These are phyloP conservation scores for Collariella sp. DNA, from an alignment of 495 filamentous ascomycete genomes.

Conservation along the genomic window DNA sequence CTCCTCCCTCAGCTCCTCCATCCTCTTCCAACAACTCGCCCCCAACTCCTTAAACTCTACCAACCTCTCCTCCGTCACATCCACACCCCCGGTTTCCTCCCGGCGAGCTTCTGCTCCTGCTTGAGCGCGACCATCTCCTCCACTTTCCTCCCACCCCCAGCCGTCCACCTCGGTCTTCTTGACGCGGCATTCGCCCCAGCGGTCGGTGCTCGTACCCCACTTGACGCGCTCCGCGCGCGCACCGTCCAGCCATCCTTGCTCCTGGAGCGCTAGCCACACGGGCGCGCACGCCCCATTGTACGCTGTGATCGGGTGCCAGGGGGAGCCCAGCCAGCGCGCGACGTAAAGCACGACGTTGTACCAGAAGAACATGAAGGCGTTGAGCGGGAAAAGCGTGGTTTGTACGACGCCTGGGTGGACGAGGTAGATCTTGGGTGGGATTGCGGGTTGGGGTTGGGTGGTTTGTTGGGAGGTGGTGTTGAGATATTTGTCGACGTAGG, in stretches of 20 bases:
- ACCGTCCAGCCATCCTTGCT: conserved; percentile 56
- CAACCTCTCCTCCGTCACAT: conserved; percentile 55
- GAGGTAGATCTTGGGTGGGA: conserved; percentile 57
- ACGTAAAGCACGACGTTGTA: conserved; percentile 54
- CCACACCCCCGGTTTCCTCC: conserved; percentile 49
- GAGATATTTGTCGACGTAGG: conserved; percentile 42
- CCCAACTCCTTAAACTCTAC: conserved; percentile 69
- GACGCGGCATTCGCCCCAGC: conserved; percentile 48
- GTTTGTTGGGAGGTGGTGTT: neutral
- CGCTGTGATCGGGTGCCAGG: conserved; percentile 69
- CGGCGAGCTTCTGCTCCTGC: conserved; percentile 38
- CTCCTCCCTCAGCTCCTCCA: conserved; percentile 69
- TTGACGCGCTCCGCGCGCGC: conserved; percentile 52
- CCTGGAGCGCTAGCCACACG: conserved; percentile 67
- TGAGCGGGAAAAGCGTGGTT: conserved; percentile 68
- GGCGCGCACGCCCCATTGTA: conserved; percentile 72
- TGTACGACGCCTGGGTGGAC: conserved; percentile 81
- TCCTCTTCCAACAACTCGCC: conserved; percentile 64
- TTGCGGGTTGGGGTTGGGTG: neutral
- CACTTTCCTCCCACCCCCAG: conserved; percentile 70
- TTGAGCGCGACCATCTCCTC: conserved; percentile 41
- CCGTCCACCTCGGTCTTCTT: conserved; percentile 72
- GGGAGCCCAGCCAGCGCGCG: conserved; percentile 71
- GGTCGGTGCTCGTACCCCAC: conserved; percentile 69
- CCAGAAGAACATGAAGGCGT: conserved; percentile 52